These are phyloP conservation scores for Globisporangium cystogenes DNA, from an alignment of 352 stramenopile species.

Conservation along the genomic window DNA sequence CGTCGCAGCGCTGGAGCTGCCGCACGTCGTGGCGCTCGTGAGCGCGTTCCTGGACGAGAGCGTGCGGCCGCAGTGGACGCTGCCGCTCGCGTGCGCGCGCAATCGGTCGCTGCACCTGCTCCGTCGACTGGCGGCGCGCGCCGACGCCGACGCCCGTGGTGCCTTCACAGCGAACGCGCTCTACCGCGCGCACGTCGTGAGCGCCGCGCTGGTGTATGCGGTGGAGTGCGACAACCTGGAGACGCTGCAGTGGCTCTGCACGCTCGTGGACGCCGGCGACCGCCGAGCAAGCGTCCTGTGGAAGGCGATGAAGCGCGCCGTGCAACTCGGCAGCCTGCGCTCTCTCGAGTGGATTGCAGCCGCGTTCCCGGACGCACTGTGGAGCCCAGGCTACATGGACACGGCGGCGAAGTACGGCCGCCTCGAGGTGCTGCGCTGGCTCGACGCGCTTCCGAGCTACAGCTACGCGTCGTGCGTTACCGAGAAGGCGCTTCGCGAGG, in stretches of 20 bases:
- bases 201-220: slow-evolving; percentile 5
- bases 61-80: not conserved
- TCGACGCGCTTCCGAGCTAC: slow-evolving; percentile 5
- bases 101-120: slow-evolving; percentile 5
- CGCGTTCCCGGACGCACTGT: slow-evolving; percentile 2
- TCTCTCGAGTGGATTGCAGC: slow-evolving; percentile 9
- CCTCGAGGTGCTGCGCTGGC: slow-evolving; percentile 6
- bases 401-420: slow-evolving; percentile 9
- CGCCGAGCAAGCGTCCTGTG: slow-evolving; percentile 8
- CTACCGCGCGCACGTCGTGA: slow-evolving; percentile 10
- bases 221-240: slow-evolving; percentile 11
- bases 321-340: slow-evolving; percentile 5
- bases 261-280: not conserved
- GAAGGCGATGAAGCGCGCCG: slow-evolving; percentile 12
- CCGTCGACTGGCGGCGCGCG: slow-evolving; percentile 1
- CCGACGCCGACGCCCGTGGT: not conserved
- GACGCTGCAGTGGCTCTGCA: slow-evolving; percentile 13
- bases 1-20: slow-evolving; percentile 6
- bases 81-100: slow-evolving; percentile 6
- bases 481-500: slow-evolving; percentile 9
- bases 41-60: slow-evolving; percentile 10
- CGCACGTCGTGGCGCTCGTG: slow-evolving; percentile 9
- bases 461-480: slow-evolving; percentile 6
- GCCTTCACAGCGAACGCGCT: not conserved
- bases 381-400: slow-evolving; percentile 10